phyloP scores from a whole-genome alignment of 768 basidiomycete species.

The Leccinum olivaceopallidum region DNA sequence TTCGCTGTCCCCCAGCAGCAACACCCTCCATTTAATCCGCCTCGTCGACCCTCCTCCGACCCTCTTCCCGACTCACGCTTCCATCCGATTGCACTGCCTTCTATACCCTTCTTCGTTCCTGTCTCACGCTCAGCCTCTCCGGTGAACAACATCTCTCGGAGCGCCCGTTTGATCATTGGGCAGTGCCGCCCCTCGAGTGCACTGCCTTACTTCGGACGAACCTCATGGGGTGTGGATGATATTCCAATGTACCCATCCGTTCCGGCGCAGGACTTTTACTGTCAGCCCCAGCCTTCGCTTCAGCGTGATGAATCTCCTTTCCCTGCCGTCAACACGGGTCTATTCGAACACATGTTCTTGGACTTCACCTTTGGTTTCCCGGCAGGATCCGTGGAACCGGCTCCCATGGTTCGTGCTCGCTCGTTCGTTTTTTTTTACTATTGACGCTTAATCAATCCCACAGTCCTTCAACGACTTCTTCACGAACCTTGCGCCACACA shows the following conservation, averaged over 20 bases:
- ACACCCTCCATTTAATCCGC: slow-evolving; percentile 33
- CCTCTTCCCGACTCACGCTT: slow-evolving; percentile 50
- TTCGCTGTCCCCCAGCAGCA: not conserved
- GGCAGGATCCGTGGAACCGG: slow-evolving; percentile 9
- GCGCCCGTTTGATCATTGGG: slow-evolving; percentile 41
- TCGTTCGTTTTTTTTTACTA: no score
- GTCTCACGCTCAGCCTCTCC: slow-evolving; percentile 47
- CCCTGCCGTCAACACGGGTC: slow-evolving; percentile 47
- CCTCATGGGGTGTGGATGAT: slow-evolving; percentile 29
- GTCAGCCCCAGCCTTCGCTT: slow-evolving; percentile 25
- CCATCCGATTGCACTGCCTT: slow-evolving; percentile 45
- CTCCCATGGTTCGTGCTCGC: slow-evolving; percentile 15
- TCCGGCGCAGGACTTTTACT: slow-evolving; percentile 4
- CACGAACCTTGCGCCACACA: slow-evolving; percentile 24
- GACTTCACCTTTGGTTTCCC: slow-evolving; percentile 30
- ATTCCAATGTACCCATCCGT: slow-evolving; percentile 24
- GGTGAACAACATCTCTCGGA: slow-evolving; percentile 44
- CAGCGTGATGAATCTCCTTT: slow-evolving; percentile 48
- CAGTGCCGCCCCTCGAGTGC: slow-evolving; percentile 53
- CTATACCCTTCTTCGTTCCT: slow-evolving; percentile 41
- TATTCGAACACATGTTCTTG: slow-evolving; percentile 48
- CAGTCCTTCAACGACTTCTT: slow-evolving; percentile 30
- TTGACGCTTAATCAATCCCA: not conserved
- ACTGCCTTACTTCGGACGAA: slow-evolving; percentile 35
- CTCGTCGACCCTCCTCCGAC: slow-evolving; percentile 62